Percentiles rank a stretch among this genome's conserved stretches.
Conservation (phyloP, 495 filamentous ascomycete species). For the Thermothielavioides terrestris region DNA sequence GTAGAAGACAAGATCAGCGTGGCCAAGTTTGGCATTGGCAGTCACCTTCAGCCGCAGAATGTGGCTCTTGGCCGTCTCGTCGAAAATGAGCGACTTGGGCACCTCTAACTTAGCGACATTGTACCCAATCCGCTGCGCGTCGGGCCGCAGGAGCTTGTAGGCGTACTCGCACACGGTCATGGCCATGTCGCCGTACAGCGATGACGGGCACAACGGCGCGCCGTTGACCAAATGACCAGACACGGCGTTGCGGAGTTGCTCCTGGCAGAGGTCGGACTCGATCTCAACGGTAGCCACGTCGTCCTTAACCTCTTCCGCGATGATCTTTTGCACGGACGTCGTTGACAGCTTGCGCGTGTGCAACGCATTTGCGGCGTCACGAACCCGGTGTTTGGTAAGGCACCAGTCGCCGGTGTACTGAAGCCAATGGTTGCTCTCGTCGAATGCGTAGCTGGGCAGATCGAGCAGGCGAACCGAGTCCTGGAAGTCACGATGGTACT, state of each 20-base stretch:
- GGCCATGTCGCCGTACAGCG: slow-evolving; percentile 70
- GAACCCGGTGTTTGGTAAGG: slow-evolving; percentile 63
- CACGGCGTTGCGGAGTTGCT: slow-evolving; percentile 52
- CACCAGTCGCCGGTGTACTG: slow-evolving; percentile 60
- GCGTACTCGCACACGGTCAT: slow-evolving; percentile 64
- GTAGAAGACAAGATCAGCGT: slow-evolving; percentile 32
- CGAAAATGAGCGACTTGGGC: slow-evolving; percentile 61
- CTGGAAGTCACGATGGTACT: slow-evolving; percentile 66
- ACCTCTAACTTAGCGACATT: slow-evolving; percentile 59
- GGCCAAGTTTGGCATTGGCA: slow-evolving; percentile 31
- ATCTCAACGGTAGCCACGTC: slow-evolving; percentile 49
- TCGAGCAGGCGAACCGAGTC: slow-evolving; percentile 51
- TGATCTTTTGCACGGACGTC: slow-evolving; percentile 44
- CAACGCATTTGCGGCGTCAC: slow-evolving; percentile 45
- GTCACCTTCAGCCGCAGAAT: slow-evolving; percentile 38
- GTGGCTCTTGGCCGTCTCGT: slow-evolving; percentile 43
- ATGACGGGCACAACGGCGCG: slow-evolving; percentile 41
- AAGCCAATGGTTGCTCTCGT: slow-evolving; percentile 78
- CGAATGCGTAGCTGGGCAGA: slow-evolving; percentile 69
- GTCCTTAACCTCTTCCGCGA: slow-evolving; percentile 47
- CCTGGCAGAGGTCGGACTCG: slow-evolving; percentile 57
- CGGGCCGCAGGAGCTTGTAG: slow-evolving; percentile 49
- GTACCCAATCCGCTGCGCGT: slow-evolving; percentile 44
- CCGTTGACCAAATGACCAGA: slow-evolving; percentile 70
- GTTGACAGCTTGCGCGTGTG: slow-evolving; percentile 39